A percentile compares a stretch with the other conserved stretches of the same genome.
These are phyloP conservation scores for Neolentinus lepideus DNA, from an alignment of 1,284 basidiomycete genomes.

Conservation along the genomic window DNA sequence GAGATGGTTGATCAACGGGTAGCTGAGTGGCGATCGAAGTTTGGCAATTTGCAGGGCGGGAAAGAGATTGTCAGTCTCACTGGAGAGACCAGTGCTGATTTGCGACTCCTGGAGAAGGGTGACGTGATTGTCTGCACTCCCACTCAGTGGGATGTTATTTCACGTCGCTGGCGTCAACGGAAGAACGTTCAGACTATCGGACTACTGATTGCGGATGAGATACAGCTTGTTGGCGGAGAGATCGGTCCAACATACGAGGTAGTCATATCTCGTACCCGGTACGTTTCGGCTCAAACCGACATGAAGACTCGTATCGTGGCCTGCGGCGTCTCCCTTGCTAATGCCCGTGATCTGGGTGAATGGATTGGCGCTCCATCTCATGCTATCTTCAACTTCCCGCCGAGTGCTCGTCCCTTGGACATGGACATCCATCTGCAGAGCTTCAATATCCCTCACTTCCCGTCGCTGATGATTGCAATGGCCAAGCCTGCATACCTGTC, in stretches of 20 bases:
- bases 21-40: constrained; percentile 85
- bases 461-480: constrained; percentile 98
- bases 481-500: constrained; percentile 97
- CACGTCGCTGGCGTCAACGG: constrained; percentile 91
- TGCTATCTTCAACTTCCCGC: constrained; percentile 97
- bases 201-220: constrained; percentile 91
- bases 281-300: constrained; percentile 93
- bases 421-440: constrained; percentile 98
- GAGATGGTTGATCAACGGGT: constrained; percentile 94
- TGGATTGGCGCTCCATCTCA: constrained; percentile 96
- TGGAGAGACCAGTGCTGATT: constrained; percentile 91
- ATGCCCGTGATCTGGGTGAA: constrained; percentile 92
- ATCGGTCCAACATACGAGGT: constrained; percentile 96
- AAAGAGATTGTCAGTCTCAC: constrained; percentile 93
- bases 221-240: constrained; percentile 90
- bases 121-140: constrained; percentile 94
- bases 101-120: constrained; percentile 86
- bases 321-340: constrained; percentile 92
- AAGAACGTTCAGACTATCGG: constrained; percentile 96
- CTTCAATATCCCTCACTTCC: constrained; percentile 95
- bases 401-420: constrained; percentile 89
- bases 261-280: constrained; percentile 89
- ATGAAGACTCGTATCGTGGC: constrained; percentile 90
- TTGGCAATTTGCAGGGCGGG: constrained; percentile 74
- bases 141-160: constrained; percentile 94